A percentile compares a stretch with the other conserved stretches of the same genome.
phyloP scores from a whole-genome alignment of 305 asterid genomes.

The Fraxinus sp. region DNA sequence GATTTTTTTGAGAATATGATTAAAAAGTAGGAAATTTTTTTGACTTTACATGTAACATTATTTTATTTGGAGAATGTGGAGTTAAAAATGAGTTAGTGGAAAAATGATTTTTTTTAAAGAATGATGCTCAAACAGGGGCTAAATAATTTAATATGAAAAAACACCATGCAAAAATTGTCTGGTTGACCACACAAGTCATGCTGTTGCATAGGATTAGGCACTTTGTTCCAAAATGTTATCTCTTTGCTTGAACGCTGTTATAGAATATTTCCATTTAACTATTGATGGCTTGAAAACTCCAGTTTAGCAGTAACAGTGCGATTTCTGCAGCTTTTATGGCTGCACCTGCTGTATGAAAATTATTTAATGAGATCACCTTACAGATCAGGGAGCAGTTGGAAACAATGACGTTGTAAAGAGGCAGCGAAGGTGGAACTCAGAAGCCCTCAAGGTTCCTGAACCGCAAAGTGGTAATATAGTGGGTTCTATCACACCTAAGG shows the following conservation, averaged over 20 bases:
- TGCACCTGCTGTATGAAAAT: not conserved
- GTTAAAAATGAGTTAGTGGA: too few relatives aligned
- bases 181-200: not conserved
- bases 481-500: slow-evolving; percentile 44
- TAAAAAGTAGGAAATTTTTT: too few relatives aligned
- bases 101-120: too few relatives aligned
- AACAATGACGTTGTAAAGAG: slow-evolving; percentile 56
- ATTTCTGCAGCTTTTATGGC: not conserved
- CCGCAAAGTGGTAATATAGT: slow-evolving; percentile 35
- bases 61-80: too few relatives aligned
- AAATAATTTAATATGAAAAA: not conserved
- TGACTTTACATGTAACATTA: too few relatives aligned
- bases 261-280: not conserved
- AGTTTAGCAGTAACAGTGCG: not conserved
- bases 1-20: too few relatives aligned
- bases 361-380: not conserved
- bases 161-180: not conserved
- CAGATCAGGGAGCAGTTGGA: slow-evolving; percentile 54
- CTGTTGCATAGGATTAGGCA: not conserved
- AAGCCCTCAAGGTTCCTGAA: slow-evolving; percentile 47
- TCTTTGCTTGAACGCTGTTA: not conserved
- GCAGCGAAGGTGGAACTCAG: slow-evolving; percentile 68
- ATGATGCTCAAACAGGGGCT: too few relatives aligned
- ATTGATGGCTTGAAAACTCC: not conserved
- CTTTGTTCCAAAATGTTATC: not conserved